Evolutionary conservation across 805 yeast species (phyloP), one percentile per base, ranked within the genome.

Genomic region (Wickerhamiella kazuoi): DNA sequence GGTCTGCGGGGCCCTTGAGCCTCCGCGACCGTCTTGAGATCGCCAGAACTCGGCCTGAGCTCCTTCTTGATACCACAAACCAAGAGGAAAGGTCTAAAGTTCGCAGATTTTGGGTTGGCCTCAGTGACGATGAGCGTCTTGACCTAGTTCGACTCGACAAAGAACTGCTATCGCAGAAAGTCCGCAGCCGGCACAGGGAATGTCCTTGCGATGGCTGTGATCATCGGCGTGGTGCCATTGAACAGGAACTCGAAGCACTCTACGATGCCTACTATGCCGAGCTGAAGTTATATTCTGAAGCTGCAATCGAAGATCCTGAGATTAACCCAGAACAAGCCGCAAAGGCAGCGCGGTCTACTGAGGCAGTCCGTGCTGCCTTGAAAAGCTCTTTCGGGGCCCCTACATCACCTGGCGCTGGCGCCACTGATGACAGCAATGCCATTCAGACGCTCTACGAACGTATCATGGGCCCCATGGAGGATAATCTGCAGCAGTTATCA

Each of bases 171-270:
- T 64, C 79, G 57, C 69, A 68, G 36, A 66, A 73, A 33, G 71
- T 82, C 55, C 71, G 68, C 44, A 68, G 43, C 74, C 76, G 72
- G 50, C 64, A 66, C 45, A 60, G 63, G 20, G 55, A 57, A 21
- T 84, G 94, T 54, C 67, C 72, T 42, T 86, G 95, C 54, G 62
- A 74, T 3, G 73, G 73, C 16, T 86, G 95, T 60, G 87, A 86
- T 2, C 69, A 80, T 35, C 76, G 79, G 47, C 73, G 76, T 50
- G 57, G 63, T 37, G 72, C 81, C 14, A 69, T 82, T 45, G 90
- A 79, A 51, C 74, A 72, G 47, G 93, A 81, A 53, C 65, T 84
- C 50, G 83, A 76, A 49, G 70, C 69, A 40, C 68, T 81, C 5
- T 82, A 79, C 52, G 77, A 77, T 44, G 71, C 73, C 15, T 74